Conservation (phyloP, 441 rosid species). For the Gossypium gossypioides region DNA sequence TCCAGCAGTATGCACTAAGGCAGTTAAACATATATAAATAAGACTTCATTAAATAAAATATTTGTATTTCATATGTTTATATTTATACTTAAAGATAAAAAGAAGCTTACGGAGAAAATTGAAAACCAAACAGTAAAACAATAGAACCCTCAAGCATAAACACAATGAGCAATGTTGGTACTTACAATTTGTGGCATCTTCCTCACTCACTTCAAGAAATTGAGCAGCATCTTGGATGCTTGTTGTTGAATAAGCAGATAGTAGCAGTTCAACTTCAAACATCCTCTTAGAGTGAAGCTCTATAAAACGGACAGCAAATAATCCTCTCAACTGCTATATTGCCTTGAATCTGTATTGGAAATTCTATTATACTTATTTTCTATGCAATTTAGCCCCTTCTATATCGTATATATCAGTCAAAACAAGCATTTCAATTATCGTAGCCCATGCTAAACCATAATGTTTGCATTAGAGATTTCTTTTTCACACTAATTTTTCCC, state of each 20-base stretch:
- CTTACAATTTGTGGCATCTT: slow-evolving; percentile 70
- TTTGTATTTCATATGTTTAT: too few relatives aligned
- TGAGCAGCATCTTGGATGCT: slow-evolving; percentile 58
- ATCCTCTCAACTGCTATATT: neutral
- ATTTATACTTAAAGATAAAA: too few relatives aligned
- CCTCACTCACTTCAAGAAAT: slow-evolving; percentile 81
- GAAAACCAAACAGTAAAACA: neutral
- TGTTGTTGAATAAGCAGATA: slow-evolving; percentile 77
- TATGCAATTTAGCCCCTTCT: neutral
- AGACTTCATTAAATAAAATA: too few relatives aligned
- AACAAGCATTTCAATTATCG: neutral
- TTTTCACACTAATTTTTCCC: neutral
- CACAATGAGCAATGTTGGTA: neutral
- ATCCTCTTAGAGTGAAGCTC: slow-evolving; percentile 74
- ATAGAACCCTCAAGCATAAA: neutral
- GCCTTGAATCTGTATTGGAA: neutral
- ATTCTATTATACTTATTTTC: neutral
- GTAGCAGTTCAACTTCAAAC: slow-evolving; percentile 65
- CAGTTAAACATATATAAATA: too few relatives aligned
- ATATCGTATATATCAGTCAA: neutral
- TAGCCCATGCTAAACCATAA: neutral
- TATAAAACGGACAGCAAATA: slow-evolving; percentile 26
- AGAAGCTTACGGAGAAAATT: neutral
- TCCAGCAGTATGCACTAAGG: too few relatives aligned
- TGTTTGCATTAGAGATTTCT: neutral